Evolutionary conservation across 2,329 filamentous ascomycete genomes (phyloP), one percentile per base, ranked within the genome.

Genomic region (Talaromyces amestolkiae): DNA sequence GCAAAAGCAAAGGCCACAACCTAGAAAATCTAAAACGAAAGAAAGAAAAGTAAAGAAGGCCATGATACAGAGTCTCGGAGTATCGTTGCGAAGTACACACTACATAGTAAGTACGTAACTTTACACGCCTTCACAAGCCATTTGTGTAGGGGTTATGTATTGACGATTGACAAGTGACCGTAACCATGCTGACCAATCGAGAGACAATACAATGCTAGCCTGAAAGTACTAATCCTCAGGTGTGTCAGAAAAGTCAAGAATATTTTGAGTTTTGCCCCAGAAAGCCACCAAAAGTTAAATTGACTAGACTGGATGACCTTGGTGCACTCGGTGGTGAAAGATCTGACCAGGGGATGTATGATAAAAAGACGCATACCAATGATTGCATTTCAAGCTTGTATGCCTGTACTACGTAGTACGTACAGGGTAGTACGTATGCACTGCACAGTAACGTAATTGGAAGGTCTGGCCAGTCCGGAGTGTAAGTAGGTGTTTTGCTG

Each of bases 1-100:
- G 33, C 56, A 41, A 45, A 59, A 53, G 56, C 56, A 59, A 45
- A 59, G 56, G 37, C 56, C 56, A 45, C 56, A 59, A 59, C 56
- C 37, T 59, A 43, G 56, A 59, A 59, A 58, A 33, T 43, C 37
- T 33, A 19, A 59, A 59, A 59, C 9, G 56, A 11, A 31, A 13
- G 10, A 31, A 39, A 15, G 31, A 33, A 54, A 31, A 54, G 24
- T 22, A 15, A 58, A 24, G 19, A 31, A 13, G 15, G 47, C 24
- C 24, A 51, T 31, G 47, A 31, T 51, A n/a, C 49, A 33, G 15
- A n/a, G n/a, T n/a, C 24, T 33, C 27, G 49, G 47, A 31, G 27
- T 53, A 53, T 15, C 24, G 17, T 53, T 33, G n/a, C 49, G 15
- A n/a, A 39, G 22, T 13, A 58, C n/a, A 33, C 2, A 33, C 2